phyloP scores from a whole-genome alignment of 495 filamentous ascomycete species.

The Penicillium bovifimosum region DNA sequence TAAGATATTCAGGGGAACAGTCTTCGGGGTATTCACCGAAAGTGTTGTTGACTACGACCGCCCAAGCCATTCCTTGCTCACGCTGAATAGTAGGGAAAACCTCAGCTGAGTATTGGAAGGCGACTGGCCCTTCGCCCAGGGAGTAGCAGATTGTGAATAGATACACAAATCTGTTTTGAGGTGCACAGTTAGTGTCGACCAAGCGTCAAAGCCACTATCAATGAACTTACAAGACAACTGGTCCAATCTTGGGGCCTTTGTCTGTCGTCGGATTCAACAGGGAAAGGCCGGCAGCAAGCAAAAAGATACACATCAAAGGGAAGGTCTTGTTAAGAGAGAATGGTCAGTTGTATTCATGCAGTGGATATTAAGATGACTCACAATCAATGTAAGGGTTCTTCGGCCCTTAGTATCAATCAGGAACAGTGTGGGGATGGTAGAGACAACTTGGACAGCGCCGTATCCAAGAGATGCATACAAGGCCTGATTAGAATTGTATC shows the following conservation, averaged over 20 bases:
- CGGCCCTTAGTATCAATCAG: slow-evolving; percentile 76
- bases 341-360: slow-evolving; percentile 5
- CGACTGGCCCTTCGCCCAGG: slow-evolving; percentile 45
- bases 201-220: neutral
- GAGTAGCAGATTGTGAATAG: slow-evolving; percentile 41
- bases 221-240: slow-evolving; percentile 27
- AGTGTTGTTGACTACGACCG: slow-evolving; percentile 44
- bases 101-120: slow-evolving; percentile 49
- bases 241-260: slow-evolving; percentile 16
- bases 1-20: neutral
- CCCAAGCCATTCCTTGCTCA: slow-evolving; percentile 43
- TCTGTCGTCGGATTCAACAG: slow-evolving; percentile 30
- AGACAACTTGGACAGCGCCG: slow-evolving; percentile 63
- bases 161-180: slow-evolving; percentile 33
- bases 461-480: slow-evolving; percentile 63
- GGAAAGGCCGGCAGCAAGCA: slow-evolving; percentile 64
- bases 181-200: neutral
- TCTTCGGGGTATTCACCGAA: slow-evolving; percentile 23
- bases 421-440: slow-evolving; percentile 62
- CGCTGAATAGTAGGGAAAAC: slow-evolving; percentile 46
- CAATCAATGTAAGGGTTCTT: slow-evolving; percentile 47
- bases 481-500: slow-evolving; percentile 49
- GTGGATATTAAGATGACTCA: slow-evolving; percentile 18
- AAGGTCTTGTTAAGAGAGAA: slow-evolving; percentile 65
- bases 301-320: slow-evolving; percentile 67